Base-by-base conservation (phyloP, 495 filamentous ascomycete species). In the Corynascus novoguineensis region DNA sequence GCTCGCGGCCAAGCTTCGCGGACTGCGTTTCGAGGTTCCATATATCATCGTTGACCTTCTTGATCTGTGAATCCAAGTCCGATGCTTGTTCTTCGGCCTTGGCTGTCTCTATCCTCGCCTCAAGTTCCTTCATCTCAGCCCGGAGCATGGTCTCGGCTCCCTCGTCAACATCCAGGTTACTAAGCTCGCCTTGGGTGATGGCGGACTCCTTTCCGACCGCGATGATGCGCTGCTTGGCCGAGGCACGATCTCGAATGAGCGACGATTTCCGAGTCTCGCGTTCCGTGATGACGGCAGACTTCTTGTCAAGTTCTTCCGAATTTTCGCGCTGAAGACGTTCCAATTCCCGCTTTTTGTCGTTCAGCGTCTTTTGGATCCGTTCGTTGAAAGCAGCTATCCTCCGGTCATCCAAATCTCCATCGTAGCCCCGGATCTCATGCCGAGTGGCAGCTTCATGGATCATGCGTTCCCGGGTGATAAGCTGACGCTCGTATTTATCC, bases 351-450 rank as follows among this genome's bases (percentile, higher is more conserved):
- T 84, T 88, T 65, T 93, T 92, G 35, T 97, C 93, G 59, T 79
- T 81, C 6, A 86, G 73, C 38, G 88, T 73, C 63, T 83, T 89
- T n/a, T 79, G 76, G 45, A 97, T 81, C 59, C 85, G 85, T 27
- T 81, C 81, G 70, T 90, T 87, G 69, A 96, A 97, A 27, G 84
- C 79, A 24, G 80, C 71, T 25, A 96, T 84, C 38, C 86, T 81
- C 4, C 71, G 71, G 54, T 95, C 90, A 50, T 86, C 84, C 50
- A 96, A 71, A 37, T 90, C 83, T 10, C 81, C 80, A 51, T 95
- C 89, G 63, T 89, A 92, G 0, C 91, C 92, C 21, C 87, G 84
- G 53, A 97, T 86, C 55, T 83, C 86, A 67, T 97, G 89, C n/a
- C 74, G 75, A 27, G 84, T 79, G 17, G 91, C 87, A 41, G 87